Base-by-base conservation (phyloP, 768 basidiomycete genomes). In the Amanita pseudoporphyria region DNA sequence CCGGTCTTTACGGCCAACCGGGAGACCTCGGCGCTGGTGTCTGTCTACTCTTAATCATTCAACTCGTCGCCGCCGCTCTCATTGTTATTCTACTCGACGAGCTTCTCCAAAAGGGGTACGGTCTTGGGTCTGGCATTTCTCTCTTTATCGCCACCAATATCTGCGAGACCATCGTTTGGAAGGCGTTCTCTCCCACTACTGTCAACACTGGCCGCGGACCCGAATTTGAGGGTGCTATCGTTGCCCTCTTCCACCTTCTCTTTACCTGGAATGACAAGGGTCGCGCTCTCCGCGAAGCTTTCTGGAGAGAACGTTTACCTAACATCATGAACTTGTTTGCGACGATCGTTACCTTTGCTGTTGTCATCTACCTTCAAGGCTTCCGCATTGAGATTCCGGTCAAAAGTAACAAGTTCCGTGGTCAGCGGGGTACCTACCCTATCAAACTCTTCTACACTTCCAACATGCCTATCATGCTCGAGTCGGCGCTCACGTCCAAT, bases 401-500 rank as follows among this genome's bases (percentile, higher is more conserved):
- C 64, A 98, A 98, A 79, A 87, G 83, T 71, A 93, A 89, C 74
- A 79, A 82, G 56, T 91, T 93, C 83, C 79, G 93, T 51, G 96
- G 96, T n/a, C 93, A 97, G 66, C 78, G 94, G 26, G 94, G 90
- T 36, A 79, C 81, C 12, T 98, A 97, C 73, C 96, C 96, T 45
- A 79, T 99, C 72, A 98, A 98, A 71, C 81, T 98, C 32, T 98
- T 99, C 73, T 99, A 98, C 70, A 98, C 96, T 13, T 86, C 82
- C 38, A 99, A 98, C 73, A 99, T 97, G 95, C 95, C 95, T 51
- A 98, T 99, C 74, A 99, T 99, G 95, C 79, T 98, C 53, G 89
- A 98, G 70, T 83, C 80, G 12, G 94, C 94, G 12, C 72, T 98
- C 50, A 91, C 91, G 1, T 85, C 82, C 51, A 95, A 99, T 65